Evolutionary conservation across 2,329 filamentous ascomycete species (phyloP).

Genomic region (Fusarium sp.): DNA sequence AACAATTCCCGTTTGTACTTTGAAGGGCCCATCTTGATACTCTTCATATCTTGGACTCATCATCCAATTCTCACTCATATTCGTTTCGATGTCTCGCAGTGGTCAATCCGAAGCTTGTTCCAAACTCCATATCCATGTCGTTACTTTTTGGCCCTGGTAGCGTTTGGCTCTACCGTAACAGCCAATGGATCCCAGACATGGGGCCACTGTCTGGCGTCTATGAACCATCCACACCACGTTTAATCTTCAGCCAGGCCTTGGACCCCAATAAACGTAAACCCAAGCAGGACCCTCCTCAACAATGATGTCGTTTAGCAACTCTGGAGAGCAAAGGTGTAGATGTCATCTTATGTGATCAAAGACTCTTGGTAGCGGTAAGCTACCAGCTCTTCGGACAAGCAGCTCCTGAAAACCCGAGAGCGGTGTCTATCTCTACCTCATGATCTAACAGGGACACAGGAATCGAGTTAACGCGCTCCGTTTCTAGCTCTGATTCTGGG

Average conservation of each 20-base stretch:
- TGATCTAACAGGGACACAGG: neutral
- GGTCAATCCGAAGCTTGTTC: slow-evolving; percentile 1
- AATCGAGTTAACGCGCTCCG: neutral
- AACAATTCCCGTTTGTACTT: neutral
- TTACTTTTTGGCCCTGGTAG: slow-evolving; percentile 26
- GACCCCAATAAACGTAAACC: slow-evolving; percentile 6
- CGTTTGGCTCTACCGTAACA: slow-evolving; percentile 17
- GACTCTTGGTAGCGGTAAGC: neutral
- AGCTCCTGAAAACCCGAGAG: neutral
- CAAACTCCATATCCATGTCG: slow-evolving; percentile 22
- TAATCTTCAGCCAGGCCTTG: slow-evolving; percentile 8
- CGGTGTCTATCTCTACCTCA: neutral
- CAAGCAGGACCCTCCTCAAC: slow-evolving; percentile 14
- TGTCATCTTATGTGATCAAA: neutral
- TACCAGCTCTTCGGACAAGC: neutral
- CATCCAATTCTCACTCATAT: neutral
- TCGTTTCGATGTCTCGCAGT: neutral
- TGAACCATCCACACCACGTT: slow-evolving; percentile 39
- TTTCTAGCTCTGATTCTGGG: slow-evolving; percentile 7
- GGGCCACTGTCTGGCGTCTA: slow-evolving; percentile 37
- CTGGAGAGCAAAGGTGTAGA: neutral
- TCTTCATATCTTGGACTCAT: neutral
- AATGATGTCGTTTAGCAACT: slow-evolving; percentile 4
- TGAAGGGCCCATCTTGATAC: too few species aligned
- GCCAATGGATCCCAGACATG: slow-evolving; percentile 37